Base-by-base conservation (phyloP, 495 filamentous ascomycete genomes). In the Choiromyces venosus region DNA sequence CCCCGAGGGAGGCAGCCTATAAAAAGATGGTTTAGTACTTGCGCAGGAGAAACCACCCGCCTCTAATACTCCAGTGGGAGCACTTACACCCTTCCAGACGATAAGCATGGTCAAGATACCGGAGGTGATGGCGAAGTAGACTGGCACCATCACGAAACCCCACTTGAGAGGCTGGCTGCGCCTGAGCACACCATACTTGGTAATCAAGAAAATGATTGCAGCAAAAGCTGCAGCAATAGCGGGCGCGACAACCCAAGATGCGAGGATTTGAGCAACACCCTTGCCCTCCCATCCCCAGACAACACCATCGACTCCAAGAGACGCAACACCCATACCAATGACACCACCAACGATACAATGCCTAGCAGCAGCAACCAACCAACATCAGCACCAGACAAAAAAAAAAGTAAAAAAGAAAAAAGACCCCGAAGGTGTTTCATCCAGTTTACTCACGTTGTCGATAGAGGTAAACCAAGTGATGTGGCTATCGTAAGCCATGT, bases 51-150 rank as follows among this genome's bases (percentile, higher is more conserved):
- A 4, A 29, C 2, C 10, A 52, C 44, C 21, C 6, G n/a, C n/a
- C n/a, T n/a, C n/a, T n/a, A 19, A 52, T n/a, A 40, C 40, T 18
- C 25, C 25, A 33, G 33, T n/a, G 25, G 25, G 25, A 64, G 38
- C 16, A 75, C 74, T 76, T 75, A 76, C 74, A 37, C 86, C 86
- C 79, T 89, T 88, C 83, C 86, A 85, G 74, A 90, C 84, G 56
- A 91, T 86, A 76, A 90, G 86, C 81, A 91, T 87, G 65, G 87
- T 86, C 46, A 90, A 85, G 44, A 92, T 86, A 44, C 82, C 84
- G 39, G 85, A 87, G 3, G 90, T 88, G 67, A 88, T 71, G 65
- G 84, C 87, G 42, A 91, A 87, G 82, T 89, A 92, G 73, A 89
- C 70, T 25, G 90, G 88, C 39, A 90, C 85, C 71, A 86, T 79